phyloP scores from a whole-genome alignment of 2,329 filamentous ascomycete genomes.

The Colletotrichum orchidophilum region DNA sequence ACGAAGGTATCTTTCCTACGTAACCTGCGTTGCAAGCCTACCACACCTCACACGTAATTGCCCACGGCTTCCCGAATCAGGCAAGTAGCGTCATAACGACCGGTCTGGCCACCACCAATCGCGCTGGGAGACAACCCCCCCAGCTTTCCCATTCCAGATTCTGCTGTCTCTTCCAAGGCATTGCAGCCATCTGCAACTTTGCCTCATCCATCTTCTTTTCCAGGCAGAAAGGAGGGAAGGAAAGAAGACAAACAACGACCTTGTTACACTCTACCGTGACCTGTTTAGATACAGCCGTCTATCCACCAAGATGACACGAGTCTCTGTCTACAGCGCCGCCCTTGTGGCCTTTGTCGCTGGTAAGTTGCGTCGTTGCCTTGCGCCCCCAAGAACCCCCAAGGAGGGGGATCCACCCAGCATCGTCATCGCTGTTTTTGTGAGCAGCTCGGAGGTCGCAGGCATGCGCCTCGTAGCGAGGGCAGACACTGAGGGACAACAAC shows the following conservation, averaged over 20 bases:
- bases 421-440: conserved; percentile 16
- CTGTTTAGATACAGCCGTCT: background rate
- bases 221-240: conserved; percentile 22
- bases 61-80: conserved; percentile 18
- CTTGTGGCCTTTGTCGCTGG: conserved; percentile 54
- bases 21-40: background rate
- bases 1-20: background rate
- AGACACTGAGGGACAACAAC: background rate
- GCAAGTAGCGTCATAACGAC: conserved; percentile 33
- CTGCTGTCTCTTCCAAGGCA: conserved; percentile 7
- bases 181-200: background rate
- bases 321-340: conserved; percentile 52
- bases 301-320: conserved; percentile 50
- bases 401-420: conserved; percentile 29
- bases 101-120: conserved; percentile 24
- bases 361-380: conserved; percentile 42
- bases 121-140: conserved; percentile 17
- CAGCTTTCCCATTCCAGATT: conserved; percentile 4
- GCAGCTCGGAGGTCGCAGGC: background rate
- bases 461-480: background rate
- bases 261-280: background rate
- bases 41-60: conserved; percentile 1
- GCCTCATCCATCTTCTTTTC: conserved; percentile 2
- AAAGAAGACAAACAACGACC: background rate
- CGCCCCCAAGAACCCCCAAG: background rate